Evolutionary conservation across 768 basidiomycete genomes (phyloP), one percentile per base, ranked within the genome.

Genomic region (Rhizopogon salebrosus): DNA sequence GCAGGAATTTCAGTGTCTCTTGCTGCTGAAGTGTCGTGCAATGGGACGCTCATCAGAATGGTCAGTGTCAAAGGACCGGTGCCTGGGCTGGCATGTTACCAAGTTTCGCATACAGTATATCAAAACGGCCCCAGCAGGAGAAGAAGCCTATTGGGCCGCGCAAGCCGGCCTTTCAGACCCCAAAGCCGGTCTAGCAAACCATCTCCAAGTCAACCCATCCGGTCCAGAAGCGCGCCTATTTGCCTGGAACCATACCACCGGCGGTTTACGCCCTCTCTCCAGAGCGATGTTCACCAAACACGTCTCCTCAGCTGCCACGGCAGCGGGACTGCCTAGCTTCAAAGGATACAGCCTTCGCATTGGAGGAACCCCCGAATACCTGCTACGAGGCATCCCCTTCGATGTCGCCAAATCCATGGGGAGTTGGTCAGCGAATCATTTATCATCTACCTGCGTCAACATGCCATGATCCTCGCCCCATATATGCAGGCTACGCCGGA

Each of bases 351-450:
- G 51, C 23, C n/a, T 69, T 23, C 57, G 60, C 16, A 71, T 71
- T 29, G 65, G 69, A 0, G 36, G 67, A 0, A 56, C 67, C 0
- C 66, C 64, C 0, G 52, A 68, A 29, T 53, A 70, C 10, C 56
- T 72, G 0, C 57, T 70, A 0, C 35, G 46, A 1, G 67, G 68
- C 1, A 53, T 64, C 2, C 56, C 61, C 2, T 69, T 71, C 2
- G 63, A 72, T 10, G 55, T 71, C 0, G 66, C 72, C 0, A 64
- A 66, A 3, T 54, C 59, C 3, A 64, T 60, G 35, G 71, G 72
- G 0, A 48, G 64, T 1, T 74, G 72, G 72, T 60, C 3, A 61
- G 66, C 16, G 64, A 67, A 8, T 54, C 69, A 0, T 71, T 72
- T 51, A 20, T 34, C 0, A 22, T 62, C 4, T 72, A 70, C 41